Base-by-base conservation (phyloP, 116 monocot genomes). In the Iris pallida region DNA sequence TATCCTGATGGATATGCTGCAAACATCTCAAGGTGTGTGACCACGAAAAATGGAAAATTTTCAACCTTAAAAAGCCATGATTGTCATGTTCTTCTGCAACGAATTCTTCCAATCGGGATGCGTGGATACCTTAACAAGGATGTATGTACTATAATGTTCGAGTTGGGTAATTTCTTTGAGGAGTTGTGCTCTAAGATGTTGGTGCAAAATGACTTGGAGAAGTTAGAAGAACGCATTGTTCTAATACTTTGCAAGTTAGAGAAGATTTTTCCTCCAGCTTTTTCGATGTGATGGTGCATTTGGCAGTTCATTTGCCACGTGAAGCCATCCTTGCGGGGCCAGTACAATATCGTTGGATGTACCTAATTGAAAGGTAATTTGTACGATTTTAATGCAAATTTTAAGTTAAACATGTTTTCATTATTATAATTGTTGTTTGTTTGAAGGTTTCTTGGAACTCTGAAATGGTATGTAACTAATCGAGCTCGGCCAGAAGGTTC, bases 261-360 rank as follows among this genome's bases (percentile, higher is more conserved):
- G 14, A 48, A 16, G 19, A 53, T 53, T 67, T n/a, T 67, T 54
- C 52, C 53, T 0, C 67, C 53, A 46, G 5, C 71, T 71, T 61
- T 61, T 72, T 72, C 49, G 47, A 47, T 61, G 45, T 71, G 9
- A 71, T 71, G 71, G 19, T 63, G 10, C 72, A 72, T 30, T 49
- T 72, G 17, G 0, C 49, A 47, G 52, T 72, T 41, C 72, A 72
- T 46, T 63, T 72, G 14, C 60, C 41, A 14, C 14, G 47, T 52
- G 61, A 72, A 43, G 51, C 61, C 8, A 64, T 15, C 9, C 1
- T 72, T 51, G 61, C 16, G 16, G 52, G 62, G 10, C 72, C 42
- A 49, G 52, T 72, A 2, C 72, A 72, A 47, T 72, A 72, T 63
- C 20, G 13, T 16, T 72, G 61, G 62, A 72, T 72, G 61, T 62